Base-by-base conservation (phyloP, 2,329 filamentous ascomycete species). In the Paecilomyces sp. region DNA sequence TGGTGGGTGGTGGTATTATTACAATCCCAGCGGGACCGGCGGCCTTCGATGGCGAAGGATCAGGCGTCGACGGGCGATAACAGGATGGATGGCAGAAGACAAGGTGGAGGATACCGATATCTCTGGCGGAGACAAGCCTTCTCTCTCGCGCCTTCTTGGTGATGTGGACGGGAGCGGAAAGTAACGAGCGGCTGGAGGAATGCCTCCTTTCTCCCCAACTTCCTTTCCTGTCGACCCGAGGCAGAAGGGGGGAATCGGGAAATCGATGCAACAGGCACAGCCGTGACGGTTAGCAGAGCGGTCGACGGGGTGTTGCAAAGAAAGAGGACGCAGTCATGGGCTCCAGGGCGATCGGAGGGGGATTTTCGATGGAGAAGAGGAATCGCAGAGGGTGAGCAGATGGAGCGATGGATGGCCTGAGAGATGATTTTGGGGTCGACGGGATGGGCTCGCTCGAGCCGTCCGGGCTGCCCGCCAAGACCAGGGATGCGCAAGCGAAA, bases 181-280 rank as follows among this genome's bases (percentile, higher is more conserved):
- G 34, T 65, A 76, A 76, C 72, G 74, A 77, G 70, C 68, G 74
- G 69, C 72, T 70, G 73, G 74, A 75, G 73, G 71, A 70, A 73
- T 68, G 69, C 73, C 74, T 75, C 74, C 74, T 75, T 72, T 75
- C 64, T 67, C 67, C 67, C 68, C 63, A 67, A 69, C 63, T 68
- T 66, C 67, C 66, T 68, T 63, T 67, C 68, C 64, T 67, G 62
- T 68, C 51, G 22, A 30, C 51, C 51, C 62, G 70, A 68, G 62
- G 64, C 70, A 68, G 57, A 69, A 68, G 56, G 72, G 71, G 56
- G 65, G 67, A 59, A 66, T 64, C 66, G 50, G 68, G 64, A 63
- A 33, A 61, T 64, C 59, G 65, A 60, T 64, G 63, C 64, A 65
- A 68, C 64, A 63, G 64, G 63, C 58, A 60, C 57, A 65, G 68